Evolutionary conservation across 208 protist species (phyloP).

Genomic region (Leishmania braziliensis): DNA sequence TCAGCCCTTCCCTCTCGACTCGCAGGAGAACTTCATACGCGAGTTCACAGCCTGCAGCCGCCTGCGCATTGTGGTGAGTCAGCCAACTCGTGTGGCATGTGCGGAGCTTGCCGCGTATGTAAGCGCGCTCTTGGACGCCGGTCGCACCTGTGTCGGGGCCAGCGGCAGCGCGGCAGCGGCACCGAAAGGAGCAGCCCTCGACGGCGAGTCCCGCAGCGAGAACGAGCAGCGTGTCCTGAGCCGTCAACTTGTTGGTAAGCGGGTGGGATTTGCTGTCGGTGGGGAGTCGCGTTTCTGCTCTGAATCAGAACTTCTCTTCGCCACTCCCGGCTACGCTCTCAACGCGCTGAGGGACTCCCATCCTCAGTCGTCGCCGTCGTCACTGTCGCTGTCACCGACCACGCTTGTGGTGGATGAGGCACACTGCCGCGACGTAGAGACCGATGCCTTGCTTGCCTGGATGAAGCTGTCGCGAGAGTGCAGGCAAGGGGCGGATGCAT

Average conservation of each 20-base stretch:
- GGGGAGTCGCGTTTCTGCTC: conserved; percentile 48
- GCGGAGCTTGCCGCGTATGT: conserved; percentile 61
- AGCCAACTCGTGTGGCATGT: conserved; percentile 82
- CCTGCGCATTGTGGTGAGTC: conserved; percentile 77
- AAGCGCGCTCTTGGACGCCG: conserved; percentile 26
- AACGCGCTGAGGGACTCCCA: conserved; percentile 37
- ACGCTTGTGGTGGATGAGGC: conserved; percentile 82
- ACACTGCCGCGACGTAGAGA: conserved; percentile 75
- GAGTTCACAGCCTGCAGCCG: conserved; percentile 51
- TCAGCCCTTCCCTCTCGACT: conserved; percentile 19
- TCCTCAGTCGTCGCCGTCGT: background rate
- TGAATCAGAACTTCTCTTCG: conserved; percentile 77
- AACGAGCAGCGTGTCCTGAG: background rate
- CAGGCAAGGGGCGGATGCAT: background rate
- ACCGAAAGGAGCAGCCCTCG: background rate
- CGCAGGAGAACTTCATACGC: conserved; percentile 33
- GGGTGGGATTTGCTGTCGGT: conserved; percentile 78
- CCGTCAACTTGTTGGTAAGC: conserved; percentile 38
- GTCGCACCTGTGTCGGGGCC: background rate
- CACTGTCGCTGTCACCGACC: conserved; percentile 46
- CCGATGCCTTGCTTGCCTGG: conserved; percentile 70
- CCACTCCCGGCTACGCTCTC: conserved; percentile 73
- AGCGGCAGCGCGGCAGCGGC: background rate
- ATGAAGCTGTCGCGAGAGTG: conserved; percentile 29
- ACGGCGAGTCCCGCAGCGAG: background rate